A percentile compares a stretch with the other conserved stretches of the same genome.
Conservation (phyloP, 1,284 basidiomycete genomes). For the Austroboletus rostrupii region DNA sequence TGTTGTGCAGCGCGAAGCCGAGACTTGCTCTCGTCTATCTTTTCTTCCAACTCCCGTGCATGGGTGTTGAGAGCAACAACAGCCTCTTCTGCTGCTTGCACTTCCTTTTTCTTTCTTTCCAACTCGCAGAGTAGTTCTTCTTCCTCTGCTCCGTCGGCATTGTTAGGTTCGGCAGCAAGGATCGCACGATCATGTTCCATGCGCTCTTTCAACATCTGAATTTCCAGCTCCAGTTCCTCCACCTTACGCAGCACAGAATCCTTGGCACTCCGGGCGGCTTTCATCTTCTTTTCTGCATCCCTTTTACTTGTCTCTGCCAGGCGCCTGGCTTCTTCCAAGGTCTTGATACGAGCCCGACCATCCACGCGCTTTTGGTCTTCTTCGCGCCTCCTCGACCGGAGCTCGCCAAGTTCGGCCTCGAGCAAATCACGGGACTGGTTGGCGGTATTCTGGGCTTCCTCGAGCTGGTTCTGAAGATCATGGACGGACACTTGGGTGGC, state of each 20-base stretch:
- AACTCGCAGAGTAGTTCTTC: conserved; percentile 51
- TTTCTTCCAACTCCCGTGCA: conserved; percentile 59
- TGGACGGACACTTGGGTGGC: conserved; percentile 61
- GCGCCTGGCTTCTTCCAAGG: conserved; percentile 84
- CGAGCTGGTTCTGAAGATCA: conserved; percentile 76
- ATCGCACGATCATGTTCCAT: conserved; percentile 51
- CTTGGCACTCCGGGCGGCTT: conserved; percentile 60
- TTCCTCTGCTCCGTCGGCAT: conserved; percentile 41
- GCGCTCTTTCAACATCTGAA: conserved; percentile 53
- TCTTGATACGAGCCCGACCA: conserved; percentile 77
- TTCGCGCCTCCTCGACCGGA: conserved; percentile 74
- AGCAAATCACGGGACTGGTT: conserved; percentile 62
- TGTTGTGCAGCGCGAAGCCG: conserved; percentile 48
- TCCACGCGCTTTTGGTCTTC: conserved; percentile 81
- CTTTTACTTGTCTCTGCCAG: conserved; percentile 73
- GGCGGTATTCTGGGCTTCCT: conserved; percentile 61
- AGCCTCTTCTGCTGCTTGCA: conserved; percentile 69
- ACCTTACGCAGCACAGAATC: conserved; percentile 66
- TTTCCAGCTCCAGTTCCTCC: conserved; percentile 65
- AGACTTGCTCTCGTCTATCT: conserved; percentile 50
- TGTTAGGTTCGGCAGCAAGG: conserved; percentile 43
- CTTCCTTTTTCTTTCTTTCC: conserved; percentile 60
- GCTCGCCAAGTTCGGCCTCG: conserved; percentile 69
- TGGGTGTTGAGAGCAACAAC: conserved; percentile 50
- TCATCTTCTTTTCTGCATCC: conserved; percentile 86